Evolutionary conservation across 139 green algal genomes (phyloP).

Genomic region (Limnomonas spitsbergensis): DNA sequence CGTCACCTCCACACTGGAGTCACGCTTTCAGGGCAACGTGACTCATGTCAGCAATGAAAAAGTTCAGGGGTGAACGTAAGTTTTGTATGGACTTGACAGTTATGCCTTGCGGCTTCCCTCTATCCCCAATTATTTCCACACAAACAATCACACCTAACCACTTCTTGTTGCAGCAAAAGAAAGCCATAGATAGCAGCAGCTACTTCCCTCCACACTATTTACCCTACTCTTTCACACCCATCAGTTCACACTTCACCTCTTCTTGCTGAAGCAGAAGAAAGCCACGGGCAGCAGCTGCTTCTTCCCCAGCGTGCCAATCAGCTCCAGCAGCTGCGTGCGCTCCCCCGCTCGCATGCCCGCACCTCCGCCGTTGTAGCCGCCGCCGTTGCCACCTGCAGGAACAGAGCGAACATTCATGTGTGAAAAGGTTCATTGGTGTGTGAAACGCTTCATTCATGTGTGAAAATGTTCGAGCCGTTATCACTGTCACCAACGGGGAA

Average conservation of each 20-base stretch:
- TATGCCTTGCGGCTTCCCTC: too few relatives aligned
- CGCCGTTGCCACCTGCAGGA: slow-evolving; percentile 13
- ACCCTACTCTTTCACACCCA: background rate
- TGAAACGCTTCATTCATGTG: background rate
- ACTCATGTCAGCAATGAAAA: too few relatives aligned
- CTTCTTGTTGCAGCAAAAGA: too few relatives aligned
- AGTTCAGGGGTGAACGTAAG: too few relatives aligned
- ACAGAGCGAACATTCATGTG: slow-evolving; percentile 6
- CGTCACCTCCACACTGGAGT: too few relatives aligned
- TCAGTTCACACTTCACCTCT: slow-evolving; percentile 45
- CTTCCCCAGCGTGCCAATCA: slow-evolving; percentile 56
- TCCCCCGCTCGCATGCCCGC: slow-evolving; percentile 34
- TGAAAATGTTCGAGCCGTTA: too few relatives aligned
- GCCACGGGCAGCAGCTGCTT: slow-evolving; percentile 74
- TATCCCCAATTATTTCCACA: too few relatives aligned
- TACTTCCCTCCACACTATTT: background rate
- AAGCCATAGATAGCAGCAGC: too few relatives aligned
- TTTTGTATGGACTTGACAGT: too few relatives aligned
- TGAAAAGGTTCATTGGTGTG: background rate
- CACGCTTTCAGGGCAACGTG: too few relatives aligned
- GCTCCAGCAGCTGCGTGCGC: slow-evolving; percentile 55
- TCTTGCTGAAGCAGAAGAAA: slow-evolving; percentile 90
- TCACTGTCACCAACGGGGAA: too few relatives aligned
- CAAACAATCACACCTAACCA: background rate
- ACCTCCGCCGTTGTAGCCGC: slow-evolving; percentile 37